Evolutionary conservation across 2,329 filamentous ascomycete genomes (phyloP).

Genomic region (Colletotrichum costaricense): DNA sequence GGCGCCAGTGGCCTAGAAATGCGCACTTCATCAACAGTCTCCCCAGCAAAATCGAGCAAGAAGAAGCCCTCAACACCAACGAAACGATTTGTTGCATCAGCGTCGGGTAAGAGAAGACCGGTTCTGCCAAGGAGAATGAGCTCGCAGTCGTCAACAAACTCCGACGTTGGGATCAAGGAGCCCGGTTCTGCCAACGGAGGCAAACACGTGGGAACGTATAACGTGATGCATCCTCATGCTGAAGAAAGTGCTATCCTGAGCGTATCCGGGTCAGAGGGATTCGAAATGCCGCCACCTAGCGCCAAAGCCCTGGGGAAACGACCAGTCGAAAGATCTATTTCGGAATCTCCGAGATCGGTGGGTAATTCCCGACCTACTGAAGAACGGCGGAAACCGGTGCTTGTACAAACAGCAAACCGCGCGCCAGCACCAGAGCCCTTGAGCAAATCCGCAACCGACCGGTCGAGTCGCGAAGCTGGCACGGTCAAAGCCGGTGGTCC

Average conservation of each 20-base stretch:
- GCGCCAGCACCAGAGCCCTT: conserved; percentile 21
- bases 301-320: conserved; percentile 63
- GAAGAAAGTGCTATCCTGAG: conserved; percentile 38
- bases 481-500: not conserved
- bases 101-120: conserved; percentile 57
- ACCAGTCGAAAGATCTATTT: conserved; percentile 42
- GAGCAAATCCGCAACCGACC: conserved; percentile 16
- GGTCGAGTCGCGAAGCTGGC: conserved; percentile 7
- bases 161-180: conserved; percentile 48
- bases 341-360: conserved; percentile 10
- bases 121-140: conserved; percentile 58
- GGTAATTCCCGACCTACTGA: conserved; percentile 15
- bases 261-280: conserved; percentile 14
- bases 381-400: conserved; percentile 18
- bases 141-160: conserved; percentile 56
- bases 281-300: conserved; percentile 41
- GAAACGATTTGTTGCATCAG: conserved; percentile 58
- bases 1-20: conserved; percentile 45
- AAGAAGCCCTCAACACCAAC: conserved; percentile 41
- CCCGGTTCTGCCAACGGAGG: conserved; percentile 39
- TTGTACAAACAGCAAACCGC: conserved; percentile 10
- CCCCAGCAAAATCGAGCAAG: conserved; percentile 41
- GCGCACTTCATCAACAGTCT: conserved; percentile 38
- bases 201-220: conserved; percentile 40
- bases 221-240: conserved; percentile 41